Base-by-base conservation (phyloP, 768 basidiomycete species). In the Termitomyces heimii region DNA sequence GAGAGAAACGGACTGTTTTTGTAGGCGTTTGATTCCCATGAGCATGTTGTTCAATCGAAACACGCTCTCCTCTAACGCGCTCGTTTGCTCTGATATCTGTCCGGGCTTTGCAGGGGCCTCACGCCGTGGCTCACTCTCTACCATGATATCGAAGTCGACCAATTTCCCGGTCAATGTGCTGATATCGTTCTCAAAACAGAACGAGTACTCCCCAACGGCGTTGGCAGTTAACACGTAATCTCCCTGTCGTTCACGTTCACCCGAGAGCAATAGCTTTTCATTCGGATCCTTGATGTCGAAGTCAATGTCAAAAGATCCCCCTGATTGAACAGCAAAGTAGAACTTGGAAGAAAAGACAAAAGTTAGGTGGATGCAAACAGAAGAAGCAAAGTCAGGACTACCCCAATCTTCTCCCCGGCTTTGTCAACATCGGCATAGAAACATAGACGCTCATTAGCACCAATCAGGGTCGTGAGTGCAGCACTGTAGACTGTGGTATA, bases 141-240 rank as follows among this genome's bases (percentile, higher is more conserved):
- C 93, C 94, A 98, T 95, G 73, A 99, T 98, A 71, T 92, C 89
- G 68, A 94, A 90, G 73, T 94, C 92, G 65, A 99, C 82, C 47
- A 98, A 82, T 72, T 98, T 98, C 74, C 94, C 92, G 13, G 92
- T 89, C 62, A 97, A 79, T 4, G 92, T 92, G 26, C 89, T 91
- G 81, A 96, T 96, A 76, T 98, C 95, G 70, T 99, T 99, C 69
- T 94, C 91, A 70, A 98, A 97, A 76, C 96, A 98, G 77, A 99
- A 98, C 5, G 95, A 70, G 68, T 93, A 94, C 80, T 94, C 92
- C 64, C 92, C 92, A 69, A 87, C 80, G 20, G 82, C 82, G 73
- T 97, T 96, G 20, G 94, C 97, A 4, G 97, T 98, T 60, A 98
- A 82, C 54, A 99, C 92, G 66, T 89, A 98, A 83, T 99, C 97